Evolutionary conservation across 2,329 filamentous ascomycete species (phyloP), one percentile per base, ranked within the genome.

Genomic region (Shiraia sp.): DNA sequence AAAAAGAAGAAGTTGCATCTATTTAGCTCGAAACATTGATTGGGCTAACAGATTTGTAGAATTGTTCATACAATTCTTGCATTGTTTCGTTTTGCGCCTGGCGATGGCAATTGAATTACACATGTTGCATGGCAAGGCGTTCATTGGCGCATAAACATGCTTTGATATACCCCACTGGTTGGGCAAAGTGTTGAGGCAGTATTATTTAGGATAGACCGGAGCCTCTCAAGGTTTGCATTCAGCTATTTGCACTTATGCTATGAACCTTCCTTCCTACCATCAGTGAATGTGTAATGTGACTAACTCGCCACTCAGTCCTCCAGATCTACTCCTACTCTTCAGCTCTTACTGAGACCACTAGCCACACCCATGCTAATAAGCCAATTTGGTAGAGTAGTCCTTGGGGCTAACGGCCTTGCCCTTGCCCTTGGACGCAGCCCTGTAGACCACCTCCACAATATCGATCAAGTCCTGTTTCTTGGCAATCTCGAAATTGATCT

Each of bases 381-480:
- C 75, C 65, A 85, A 86, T 63, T 81, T 76, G 1, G 82, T 86
- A 19, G 81, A 85, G 59, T 85, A 77, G 67, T 84, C 90, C 76
- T 96, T 96, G 2, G 91, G 91, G 66, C 89, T 95, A 53, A 96
- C 89, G 27, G 96, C 92, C 53, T 96, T 75, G 83, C 92, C 92
- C 41, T 90, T 80, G 0, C 92, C 92, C 75, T 97, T 97, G 78
- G 95, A 96, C 15, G 92, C 92, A 14, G 92, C 92, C 49, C 89
- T 85, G 69, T 96, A 97, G 53, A 96, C 90, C 1, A 89, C 93
- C 76, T 97, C 92, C 63, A 96, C 83, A n/a, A 97, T 96, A 72
- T 97, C 92, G 62, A 97, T 93, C 60, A 97, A 76, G 73, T 97
- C 92, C 69, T 97, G 91, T 73, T 96, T 96, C 63, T 96, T 90